A percentile compares a stretch with the other conserved stretches of the same genome.
Evolutionary conservation across 805 yeast genomes (phyloP).

Genomic region (Candida arabinofermentans): DNA sequence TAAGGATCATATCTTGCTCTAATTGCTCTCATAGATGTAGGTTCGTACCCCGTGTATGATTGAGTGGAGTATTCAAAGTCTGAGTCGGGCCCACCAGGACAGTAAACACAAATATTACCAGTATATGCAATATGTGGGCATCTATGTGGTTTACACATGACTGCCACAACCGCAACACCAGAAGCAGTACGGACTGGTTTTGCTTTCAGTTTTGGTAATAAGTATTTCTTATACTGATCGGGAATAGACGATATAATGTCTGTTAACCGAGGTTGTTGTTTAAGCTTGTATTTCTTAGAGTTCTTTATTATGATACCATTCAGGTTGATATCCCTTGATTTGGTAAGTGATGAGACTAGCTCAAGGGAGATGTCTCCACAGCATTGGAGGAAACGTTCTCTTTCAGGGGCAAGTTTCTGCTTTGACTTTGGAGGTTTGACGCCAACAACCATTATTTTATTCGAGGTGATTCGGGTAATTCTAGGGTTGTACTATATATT

Average conservation of each 20-base stretch:
- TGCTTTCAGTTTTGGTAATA: conserved; percentile 93
- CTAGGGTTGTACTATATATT: too few relatives aligned
- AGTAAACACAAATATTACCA: conserved; percentile 96
- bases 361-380: conserved; percentile 90
- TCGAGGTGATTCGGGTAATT: too few relatives aligned
- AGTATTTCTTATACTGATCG: conserved; percentile 87
- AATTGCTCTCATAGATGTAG: conserved; percentile 99
- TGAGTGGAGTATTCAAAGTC: conserved; percentile 98
- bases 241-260: conserved; percentile 95
- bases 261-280: conserved; percentile 89
- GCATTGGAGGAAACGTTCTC: conserved; percentile 87
- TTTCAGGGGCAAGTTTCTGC: conserved; percentile 80
- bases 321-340: conserved; percentile 75
- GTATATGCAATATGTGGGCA: conserved; percentile 99
- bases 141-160: conserved; percentile 98
- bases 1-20: conserved; percentile 97
- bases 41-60: conserved; percentile 97
- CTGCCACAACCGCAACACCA: conserved; percentile 98
- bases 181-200: conserved; percentile 98
- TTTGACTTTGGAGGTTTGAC: conserved; percentile 38
- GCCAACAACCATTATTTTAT: conserved; percentile 21
- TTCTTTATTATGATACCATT: conserved; percentile 83
- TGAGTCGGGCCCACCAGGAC: conserved; percentile 99
- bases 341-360: conserved; percentile 70
- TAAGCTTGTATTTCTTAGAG: conserved; percentile 87